Percentiles rank a stretch among this genome's conserved stretches.
phyloP scores from a whole-genome alignment of 2,329 filamentous ascomycete species.

The Lecanicillium sp. region DNA sequence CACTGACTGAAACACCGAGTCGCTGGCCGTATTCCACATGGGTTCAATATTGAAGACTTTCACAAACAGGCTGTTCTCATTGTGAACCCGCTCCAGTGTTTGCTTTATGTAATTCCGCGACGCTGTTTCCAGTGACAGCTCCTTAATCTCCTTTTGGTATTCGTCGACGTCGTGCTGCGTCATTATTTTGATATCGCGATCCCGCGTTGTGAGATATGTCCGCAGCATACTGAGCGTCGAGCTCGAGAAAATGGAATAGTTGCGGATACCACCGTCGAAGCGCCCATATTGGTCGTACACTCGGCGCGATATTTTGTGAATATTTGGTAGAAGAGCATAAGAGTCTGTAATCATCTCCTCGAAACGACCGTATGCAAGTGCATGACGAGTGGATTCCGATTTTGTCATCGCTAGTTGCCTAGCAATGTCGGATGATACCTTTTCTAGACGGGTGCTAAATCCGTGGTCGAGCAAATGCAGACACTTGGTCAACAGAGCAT shows the following conservation, averaged over 20 bases:
- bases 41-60: constrained; percentile 53
- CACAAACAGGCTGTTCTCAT: constrained; percentile 47
- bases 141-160: constrained; percentile 48
- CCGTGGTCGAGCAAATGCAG: constrained; percentile 56
- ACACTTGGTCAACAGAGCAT: constrained; percentile 66
- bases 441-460: constrained; percentile 47
- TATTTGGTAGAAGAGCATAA: constrained; percentile 49
- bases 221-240: constrained; percentile 50
- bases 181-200: constrained; percentile 47
- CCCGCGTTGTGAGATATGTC: constrained; percentile 46
- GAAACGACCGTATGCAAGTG: constrained; percentile 54
- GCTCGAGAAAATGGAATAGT: constrained; percentile 47
- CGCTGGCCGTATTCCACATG: constrained; percentile 42
- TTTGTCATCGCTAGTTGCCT: constrained; percentile 49
- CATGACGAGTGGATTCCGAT: constrained; percentile 54
- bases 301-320: constrained; percentile 45
- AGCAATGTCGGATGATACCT: constrained; percentile 48
- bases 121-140: constrained; percentile 46
- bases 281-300: constrained; percentile 49
- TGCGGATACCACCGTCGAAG: constrained; percentile 35
- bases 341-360: constrained; percentile 53
- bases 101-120: constrained; percentile 55
- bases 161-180: constrained; percentile 48
- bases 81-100: constrained; percentile 51
- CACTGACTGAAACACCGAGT: constrained; percentile 46